Evolutionary conservation across 176 grass and related monocot species (phyloP), one percentile per base, ranked within the genome.

Genomic region (Guadua angustifolia): DNA sequence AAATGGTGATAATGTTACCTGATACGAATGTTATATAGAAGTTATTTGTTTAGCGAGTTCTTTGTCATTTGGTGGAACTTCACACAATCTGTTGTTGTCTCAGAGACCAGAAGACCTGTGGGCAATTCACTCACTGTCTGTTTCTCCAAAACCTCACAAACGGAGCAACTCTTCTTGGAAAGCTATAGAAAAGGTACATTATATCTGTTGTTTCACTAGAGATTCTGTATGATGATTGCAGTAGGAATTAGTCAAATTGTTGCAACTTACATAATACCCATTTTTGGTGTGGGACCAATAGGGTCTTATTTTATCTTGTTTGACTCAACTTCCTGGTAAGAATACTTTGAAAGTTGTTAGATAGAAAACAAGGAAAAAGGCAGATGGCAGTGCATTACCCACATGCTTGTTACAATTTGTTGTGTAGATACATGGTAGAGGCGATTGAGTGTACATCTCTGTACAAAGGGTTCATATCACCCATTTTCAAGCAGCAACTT

Each of bases 101-200:
- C 93, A 99, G 96, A 89, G 91, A 89, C 96, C 89, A 80, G 91
- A 99, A 65, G 61, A 99, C 59, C 77, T 99, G 84, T 99, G 96
- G 96, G 89, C 88, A 63, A 81, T 90, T 62, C 83, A 99, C 74
- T 99, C 93, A 3, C 71, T 55, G 73, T 82, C 88, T 82, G 93
- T 95, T 87, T 95, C 86, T 86, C 81, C 96, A 75, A 99, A 90
- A 80, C 96, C 96, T 78, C 96, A 99, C 88, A 99, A 94, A 73
- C 94, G 79, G 75, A 83, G 86, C 53, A 95, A 95, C 85, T 79
- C 91, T 88, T 95, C 93, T 79, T 99, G 96, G 96, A 69, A 79
- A 84, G 91, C 89, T 33, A 94, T 99, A 86, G 62, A 92, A 85
- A 94, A 95, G 96, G 96, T 99, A 87, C 59, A 67, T 2, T 67